These are phyloP conservation scores for Coniochaeta sp. DNA, from an alignment of 2,329 filamentous ascomycete species.

Conservation along the genomic window DNA sequence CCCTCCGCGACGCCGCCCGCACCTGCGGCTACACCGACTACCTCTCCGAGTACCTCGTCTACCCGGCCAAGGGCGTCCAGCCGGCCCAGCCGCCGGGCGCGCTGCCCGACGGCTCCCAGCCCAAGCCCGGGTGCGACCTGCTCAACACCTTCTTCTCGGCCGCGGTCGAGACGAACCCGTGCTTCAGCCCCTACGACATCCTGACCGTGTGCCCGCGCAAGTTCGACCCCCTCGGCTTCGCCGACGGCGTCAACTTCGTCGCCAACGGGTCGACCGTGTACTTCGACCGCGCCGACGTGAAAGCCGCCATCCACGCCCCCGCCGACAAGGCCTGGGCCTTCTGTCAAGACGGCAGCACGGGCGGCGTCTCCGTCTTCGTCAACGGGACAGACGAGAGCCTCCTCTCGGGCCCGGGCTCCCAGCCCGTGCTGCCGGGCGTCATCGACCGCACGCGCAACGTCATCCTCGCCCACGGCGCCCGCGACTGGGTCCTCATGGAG, in stretches of 20 bases:
- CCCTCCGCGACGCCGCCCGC: background rate
- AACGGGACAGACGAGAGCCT: slow-evolving; percentile 31
- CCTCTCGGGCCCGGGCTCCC: slow-evolving; percentile 40
- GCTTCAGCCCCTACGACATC: slow-evolving; percentile 69
- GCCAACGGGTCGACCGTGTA: slow-evolving; percentile 55
- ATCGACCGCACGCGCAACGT: slow-evolving; percentile 66
- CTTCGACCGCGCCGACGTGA: slow-evolving; percentile 63
- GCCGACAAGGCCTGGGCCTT: slow-evolving; percentile 42
- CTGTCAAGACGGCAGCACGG: slow-evolving; percentile 6
- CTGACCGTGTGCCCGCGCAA: slow-evolving; percentile 55
- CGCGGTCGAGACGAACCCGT: slow-evolving; percentile 56
- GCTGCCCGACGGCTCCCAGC: slow-evolving; percentile 17
- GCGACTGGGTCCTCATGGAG: slow-evolving; percentile 59
- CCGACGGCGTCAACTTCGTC: slow-evolving; percentile 52
- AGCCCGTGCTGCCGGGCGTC: slow-evolving; percentile 56
- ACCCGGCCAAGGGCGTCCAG: slow-evolving; percentile 54
- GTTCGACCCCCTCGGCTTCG: slow-evolving; percentile 60
- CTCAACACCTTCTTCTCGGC: slow-evolving; percentile 47
- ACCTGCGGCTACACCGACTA: slow-evolving; percentile 54
- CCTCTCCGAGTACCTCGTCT: slow-evolving; percentile 51
- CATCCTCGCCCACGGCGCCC: slow-evolving; percentile 62
- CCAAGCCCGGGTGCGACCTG: slow-evolving; percentile 33
- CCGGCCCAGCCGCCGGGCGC: slow-evolving; percentile 36
- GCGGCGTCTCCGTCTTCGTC: slow-evolving; percentile 23
- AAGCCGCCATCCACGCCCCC: slow-evolving; percentile 61